phyloP scores from a whole-genome alignment of 106 monocot genomes.

The Dendrobium nobile region DNA sequence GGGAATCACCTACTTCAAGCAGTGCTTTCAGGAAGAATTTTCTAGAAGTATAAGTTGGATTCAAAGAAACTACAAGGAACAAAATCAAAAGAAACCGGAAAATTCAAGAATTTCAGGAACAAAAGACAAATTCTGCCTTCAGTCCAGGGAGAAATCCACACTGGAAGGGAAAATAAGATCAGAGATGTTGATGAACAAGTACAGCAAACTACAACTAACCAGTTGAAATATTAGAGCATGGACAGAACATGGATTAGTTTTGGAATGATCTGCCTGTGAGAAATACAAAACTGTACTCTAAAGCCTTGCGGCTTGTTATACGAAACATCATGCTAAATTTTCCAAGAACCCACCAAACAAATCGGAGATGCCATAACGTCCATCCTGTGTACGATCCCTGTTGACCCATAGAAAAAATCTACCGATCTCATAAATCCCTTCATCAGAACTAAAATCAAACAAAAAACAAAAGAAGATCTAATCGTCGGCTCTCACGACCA shows the following conservation, averaged over 20 bases:
- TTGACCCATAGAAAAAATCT: neutral
- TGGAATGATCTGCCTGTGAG: neutral
- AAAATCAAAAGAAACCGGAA: too few relatives aligned
- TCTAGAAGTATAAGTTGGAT: too few relatives aligned
- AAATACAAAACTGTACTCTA: neutral
- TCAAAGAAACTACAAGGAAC: too few relatives aligned
- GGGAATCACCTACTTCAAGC: too few relatives aligned
- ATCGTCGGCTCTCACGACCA: neutral
- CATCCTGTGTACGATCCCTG: neutral
- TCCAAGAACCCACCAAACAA: neutral
- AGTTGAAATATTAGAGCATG: neutral
- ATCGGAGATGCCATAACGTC: neutral
- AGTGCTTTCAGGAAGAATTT: too few relatives aligned
- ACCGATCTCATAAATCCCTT: conserved; percentile 1
- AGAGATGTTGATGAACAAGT: neutral
- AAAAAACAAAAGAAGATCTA: neutral
- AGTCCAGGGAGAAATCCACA: neutral
- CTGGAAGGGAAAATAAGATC: neutral
- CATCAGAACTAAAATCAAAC: neutral
- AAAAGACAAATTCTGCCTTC: neutral
- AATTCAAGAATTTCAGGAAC: neutral
- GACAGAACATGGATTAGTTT: neutral
- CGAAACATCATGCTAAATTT: neutral
- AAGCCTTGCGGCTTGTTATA: neutral
- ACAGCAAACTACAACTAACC: neutral